Evolutionary conservation across 257 asterid species (phyloP).

Genomic region (Penstemon newberryi): DNA sequence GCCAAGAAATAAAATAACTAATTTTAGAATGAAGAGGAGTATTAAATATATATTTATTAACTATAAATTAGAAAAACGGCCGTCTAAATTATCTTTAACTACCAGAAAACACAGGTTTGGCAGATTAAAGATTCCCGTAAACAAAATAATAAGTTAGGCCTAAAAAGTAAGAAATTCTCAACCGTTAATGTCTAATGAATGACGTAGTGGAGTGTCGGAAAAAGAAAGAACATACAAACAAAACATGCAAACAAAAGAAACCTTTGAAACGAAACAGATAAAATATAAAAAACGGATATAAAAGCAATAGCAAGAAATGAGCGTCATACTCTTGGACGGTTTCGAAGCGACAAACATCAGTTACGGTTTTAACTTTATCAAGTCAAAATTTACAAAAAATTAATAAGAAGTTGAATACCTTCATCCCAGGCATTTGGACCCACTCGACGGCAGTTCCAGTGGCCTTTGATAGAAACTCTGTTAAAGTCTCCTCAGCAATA

Average conservation of each 20-base stretch:
- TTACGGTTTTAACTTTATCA: neutral
- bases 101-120: too few species aligned
- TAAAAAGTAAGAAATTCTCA: too few species aligned
- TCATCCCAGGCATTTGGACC: slow-evolving; percentile 99
- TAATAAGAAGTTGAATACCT: slow-evolving; percentile 43
- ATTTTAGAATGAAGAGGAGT: neutral
- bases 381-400: neutral
- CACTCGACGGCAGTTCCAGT: slow-evolving; percentile 99
- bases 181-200: too few species aligned
- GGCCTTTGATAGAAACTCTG: slow-evolving; percentile 99
- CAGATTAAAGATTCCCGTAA: neutral
- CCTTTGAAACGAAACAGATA: neutral
- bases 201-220: neutral
- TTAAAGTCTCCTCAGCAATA: slow-evolving; percentile 98
- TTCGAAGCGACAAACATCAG: neutral
- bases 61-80: neutral
- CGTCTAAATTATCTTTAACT: too few species aligned
- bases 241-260: neutral
- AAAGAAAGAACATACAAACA: neutral
- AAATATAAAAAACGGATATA: neutral
- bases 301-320: neutral
- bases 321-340: too few species aligned
- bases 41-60: neutral
- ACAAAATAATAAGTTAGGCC: neutral
- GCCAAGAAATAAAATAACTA: slow-evolving; percentile 11